Conservation (phyloP, 106 monocot genomes). For the Dactylorhiza incarnata region DNA sequence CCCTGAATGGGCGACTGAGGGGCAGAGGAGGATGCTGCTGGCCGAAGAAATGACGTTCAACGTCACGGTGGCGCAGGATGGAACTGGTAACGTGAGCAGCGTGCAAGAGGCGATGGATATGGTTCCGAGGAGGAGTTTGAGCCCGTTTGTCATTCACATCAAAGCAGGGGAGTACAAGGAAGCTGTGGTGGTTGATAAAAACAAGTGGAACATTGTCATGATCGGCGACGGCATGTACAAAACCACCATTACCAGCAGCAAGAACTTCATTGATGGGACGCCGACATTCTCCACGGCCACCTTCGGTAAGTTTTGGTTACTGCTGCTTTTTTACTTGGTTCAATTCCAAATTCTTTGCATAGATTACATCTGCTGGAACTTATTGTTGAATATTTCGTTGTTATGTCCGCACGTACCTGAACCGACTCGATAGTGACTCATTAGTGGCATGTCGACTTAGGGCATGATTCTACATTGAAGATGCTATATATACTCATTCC, state of each 20-base stretch:
- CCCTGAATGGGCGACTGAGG: no score
- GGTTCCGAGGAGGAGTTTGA: not conserved
- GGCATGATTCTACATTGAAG: no score
- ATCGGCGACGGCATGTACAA: constrained; percentile 24
- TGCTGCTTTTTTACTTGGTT: no score
- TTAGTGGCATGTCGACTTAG: no score
- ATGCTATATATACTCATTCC: no score
- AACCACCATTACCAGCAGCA: constrained; percentile 8
- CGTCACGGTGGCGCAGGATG: constrained; percentile 14
- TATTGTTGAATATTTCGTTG: no score
- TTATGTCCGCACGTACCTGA: no score
- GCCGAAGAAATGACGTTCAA: not conserved
- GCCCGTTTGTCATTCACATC: constrained; percentile 16
- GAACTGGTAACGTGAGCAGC: constrained; percentile 8
- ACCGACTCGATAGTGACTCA: no score
- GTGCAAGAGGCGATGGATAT: constrained; percentile 16
- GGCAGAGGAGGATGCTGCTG: not conserved
- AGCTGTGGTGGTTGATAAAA: constrained; percentile 6
- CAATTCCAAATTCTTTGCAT: no score
- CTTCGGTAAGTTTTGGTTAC: constrained; percentile 1
- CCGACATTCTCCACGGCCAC: constrained; percentile 19
- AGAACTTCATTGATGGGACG: constrained; percentile 3
- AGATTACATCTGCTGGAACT: no score
- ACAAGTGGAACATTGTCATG: constrained; percentile 18
- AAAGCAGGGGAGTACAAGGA: constrained; percentile 12